Percentiles rank a stretch among this genome's conserved stretches.
Conservation (phyloP, 345 rosid genomes). For the Populus tremula region DNA sequence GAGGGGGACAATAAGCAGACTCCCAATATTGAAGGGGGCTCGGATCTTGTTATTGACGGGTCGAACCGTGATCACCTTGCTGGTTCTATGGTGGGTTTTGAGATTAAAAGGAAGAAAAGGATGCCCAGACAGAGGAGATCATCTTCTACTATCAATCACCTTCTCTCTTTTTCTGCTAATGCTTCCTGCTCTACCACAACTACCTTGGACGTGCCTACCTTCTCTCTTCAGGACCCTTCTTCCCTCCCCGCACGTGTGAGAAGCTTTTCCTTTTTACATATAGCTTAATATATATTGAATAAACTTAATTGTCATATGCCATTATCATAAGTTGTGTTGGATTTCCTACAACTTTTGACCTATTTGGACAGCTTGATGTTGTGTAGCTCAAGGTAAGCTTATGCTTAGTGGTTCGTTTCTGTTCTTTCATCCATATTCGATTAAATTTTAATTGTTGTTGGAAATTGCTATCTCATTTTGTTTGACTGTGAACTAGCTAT, state of each 20-base stretch:
- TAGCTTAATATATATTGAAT: background rate
- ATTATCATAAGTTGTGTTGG: background rate
- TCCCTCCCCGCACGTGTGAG: slow-evolving; percentile 76
- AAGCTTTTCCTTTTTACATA: background rate
- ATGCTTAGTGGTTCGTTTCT: background rate
- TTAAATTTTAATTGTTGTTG: background rate
- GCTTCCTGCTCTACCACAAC: slow-evolving; percentile 22
- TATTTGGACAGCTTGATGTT: background rate
- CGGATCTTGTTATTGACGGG: slow-evolving; percentile 37
- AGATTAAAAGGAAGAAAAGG: slow-evolving; percentile 75
- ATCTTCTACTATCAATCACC: slow-evolving; percentile 50
- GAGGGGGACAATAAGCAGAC: slow-evolving; percentile 23
- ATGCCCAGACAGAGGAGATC: slow-evolving; percentile 86
- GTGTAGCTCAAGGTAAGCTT: background rate
- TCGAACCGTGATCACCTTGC: slow-evolving; percentile 39
- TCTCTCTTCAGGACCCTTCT: slow-evolving; percentile 9
- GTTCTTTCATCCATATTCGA: background rate
- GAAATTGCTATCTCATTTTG: background rate
- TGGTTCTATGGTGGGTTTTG: slow-evolving; percentile 46
- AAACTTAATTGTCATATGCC: background rate
- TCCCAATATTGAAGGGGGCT: slow-evolving; percentile 9
- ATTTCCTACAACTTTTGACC: background rate
- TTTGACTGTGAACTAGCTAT: background rate
- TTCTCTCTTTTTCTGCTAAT: slow-evolving; percentile 19
- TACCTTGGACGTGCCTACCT: slow-evolving; percentile 48